Base-by-base conservation (phyloP, 2,329 filamentous ascomycete genomes). In the Eutypa lata region DNA sequence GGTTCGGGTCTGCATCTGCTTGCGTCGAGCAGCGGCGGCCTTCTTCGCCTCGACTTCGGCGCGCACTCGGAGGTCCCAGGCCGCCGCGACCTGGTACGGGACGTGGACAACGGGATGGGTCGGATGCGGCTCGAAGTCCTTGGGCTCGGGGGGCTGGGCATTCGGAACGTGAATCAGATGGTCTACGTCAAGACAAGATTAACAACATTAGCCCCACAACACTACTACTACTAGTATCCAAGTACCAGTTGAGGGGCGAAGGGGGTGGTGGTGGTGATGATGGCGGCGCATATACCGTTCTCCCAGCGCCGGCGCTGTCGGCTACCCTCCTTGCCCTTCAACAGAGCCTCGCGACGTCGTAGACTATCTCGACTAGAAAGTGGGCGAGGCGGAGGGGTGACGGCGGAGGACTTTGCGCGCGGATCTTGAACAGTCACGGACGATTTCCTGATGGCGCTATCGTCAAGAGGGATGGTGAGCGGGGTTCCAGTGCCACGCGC, bases 261-360 rank as follows among this genome's bases (percentile, higher is more conserved):
- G 38, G 53, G 48, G 40, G 35, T 33, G 22, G 54, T 2, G n/a
- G n/a, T n/a, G n/a, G n/a, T n/a, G n/a, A 57, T 44, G 18, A 18
- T 31, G 48, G 48, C 51, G 35, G 44, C 51, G 47, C 38, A 65
- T 73, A 59, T 80, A 95, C 91, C 90, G 71, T 97, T 99, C 76
- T 99, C 94, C 91, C 92, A 97, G 52, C 93, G 82, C 63, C 93
- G 87, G 48, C 93, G 81, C 64, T 93, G 86, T 35, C 93, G 83
- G 63, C 85, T 93, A 33, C 93, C 93, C 71, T 97, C 91, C 61
- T 95, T 96, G 52, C 93, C 93, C 74, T 91, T 95, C 31, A 94
- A 77, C 49, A 96, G 67, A 2, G 86, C 83, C 59, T 96, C 91
- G 18, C 92, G 85, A 49, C 82, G 74, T 51, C 73, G 72, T 69